These are phyloP conservation scores for Myotisia sp. DNA, from an alignment of 2,329 filamentous ascomycete genomes.

Conservation along the genomic window DNA sequence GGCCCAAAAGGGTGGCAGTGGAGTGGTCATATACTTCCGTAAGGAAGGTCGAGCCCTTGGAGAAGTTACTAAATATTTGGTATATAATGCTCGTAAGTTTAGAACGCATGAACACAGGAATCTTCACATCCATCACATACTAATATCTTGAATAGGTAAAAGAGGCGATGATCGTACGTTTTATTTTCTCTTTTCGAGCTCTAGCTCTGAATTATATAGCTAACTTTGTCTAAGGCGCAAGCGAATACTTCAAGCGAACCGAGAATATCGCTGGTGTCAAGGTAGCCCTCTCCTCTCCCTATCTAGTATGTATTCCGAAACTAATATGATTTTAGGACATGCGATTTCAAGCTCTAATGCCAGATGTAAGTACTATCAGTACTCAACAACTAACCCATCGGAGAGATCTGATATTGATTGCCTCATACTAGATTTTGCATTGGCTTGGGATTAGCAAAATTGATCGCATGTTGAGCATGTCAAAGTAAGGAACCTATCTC, in stretches of 20 bases:
- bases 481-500: slow-evolving; percentile 48
- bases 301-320: not conserved
- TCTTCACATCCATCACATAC: slow-evolving; percentile 1
- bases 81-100: slow-evolving; percentile 42
- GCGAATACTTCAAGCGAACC: slow-evolving; percentile 92
- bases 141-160: slow-evolving; percentile 25
- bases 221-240: slow-evolving; percentile 70
- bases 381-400: not conserved
- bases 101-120: slow-evolving; percentile 9
- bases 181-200: slow-evolving; percentile 26
- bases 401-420: not conserved
- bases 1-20: slow-evolving; percentile 82
- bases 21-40: slow-evolving; percentile 95
- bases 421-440: slow-evolving; percentile 53
- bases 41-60: slow-evolving; percentile 92
- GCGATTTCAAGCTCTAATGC: slow-evolving; percentile 97
- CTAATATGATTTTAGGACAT: slow-evolving; percentile 41
- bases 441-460: slow-evolving; percentile 99
- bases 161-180: slow-evolving; percentile 18
- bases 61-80: slow-evolving; percentile 80
- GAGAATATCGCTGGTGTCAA: slow-evolving; percentile 97
- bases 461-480: slow-evolving; percentile 97
- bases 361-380: slow-evolving; percentile 40
- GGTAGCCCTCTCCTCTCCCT: slow-evolving; percentile 20
- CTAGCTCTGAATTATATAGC: too few relatives aligned